Evolutionary conservation across 2,329 filamentous ascomycete genomes (phyloP).

Genomic region (Didymella pinodella): DNA sequence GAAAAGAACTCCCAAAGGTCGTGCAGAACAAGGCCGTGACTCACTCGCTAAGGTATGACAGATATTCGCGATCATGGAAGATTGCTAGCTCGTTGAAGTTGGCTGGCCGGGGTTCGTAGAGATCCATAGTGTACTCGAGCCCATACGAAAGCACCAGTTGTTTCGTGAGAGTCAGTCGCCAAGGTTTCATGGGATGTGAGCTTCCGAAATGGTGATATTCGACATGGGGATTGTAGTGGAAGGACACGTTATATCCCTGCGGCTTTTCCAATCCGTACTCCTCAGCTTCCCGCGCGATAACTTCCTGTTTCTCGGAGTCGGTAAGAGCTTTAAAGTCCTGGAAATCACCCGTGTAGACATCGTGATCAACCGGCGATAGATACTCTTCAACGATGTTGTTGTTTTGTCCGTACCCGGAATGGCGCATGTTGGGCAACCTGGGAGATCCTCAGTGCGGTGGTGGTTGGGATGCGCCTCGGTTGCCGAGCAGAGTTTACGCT

Average conservation of each 20-base stretch:
- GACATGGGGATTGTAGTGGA: slow-evolving; percentile 93
- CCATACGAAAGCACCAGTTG: slow-evolving; percentile 94
- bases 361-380: slow-evolving; percentile 34
- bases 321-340: slow-evolving; percentile 43
- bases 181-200: slow-evolving; percentile 98
- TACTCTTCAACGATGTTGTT: slow-evolving; percentile 50
- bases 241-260: slow-evolving; percentile 89
- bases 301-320: slow-evolving; percentile 55
- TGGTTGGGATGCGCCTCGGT: neutral
- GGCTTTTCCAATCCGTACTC: slow-evolving; percentile 77
- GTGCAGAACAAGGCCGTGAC: slow-evolving; percentile 5
- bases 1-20: neutral
- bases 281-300: slow-evolving; percentile 63
- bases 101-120: slow-evolving; percentile 83
- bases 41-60: slow-evolving; percentile 76
- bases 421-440: slow-evolving; percentile 29
- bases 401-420: slow-evolving; percentile 29
- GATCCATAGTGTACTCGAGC: slow-evolving; percentile 96
- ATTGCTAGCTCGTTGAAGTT: slow-evolving; percentile 85
- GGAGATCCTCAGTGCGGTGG: neutral
- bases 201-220: slow-evolving; percentile 97
- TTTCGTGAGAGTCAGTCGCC: slow-evolving; percentile 94
- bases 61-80: slow-evolving; percentile 89
- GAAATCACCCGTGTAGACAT: slow-evolving; percentile 39
- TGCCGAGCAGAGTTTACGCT: slow-evolving; percentile 14